Evolutionary conservation across 139 green algal genomes (phyloP), one percentile per base, ranked within the genome.

Genomic region (Chlamydomonas asymmetrica): DNA sequence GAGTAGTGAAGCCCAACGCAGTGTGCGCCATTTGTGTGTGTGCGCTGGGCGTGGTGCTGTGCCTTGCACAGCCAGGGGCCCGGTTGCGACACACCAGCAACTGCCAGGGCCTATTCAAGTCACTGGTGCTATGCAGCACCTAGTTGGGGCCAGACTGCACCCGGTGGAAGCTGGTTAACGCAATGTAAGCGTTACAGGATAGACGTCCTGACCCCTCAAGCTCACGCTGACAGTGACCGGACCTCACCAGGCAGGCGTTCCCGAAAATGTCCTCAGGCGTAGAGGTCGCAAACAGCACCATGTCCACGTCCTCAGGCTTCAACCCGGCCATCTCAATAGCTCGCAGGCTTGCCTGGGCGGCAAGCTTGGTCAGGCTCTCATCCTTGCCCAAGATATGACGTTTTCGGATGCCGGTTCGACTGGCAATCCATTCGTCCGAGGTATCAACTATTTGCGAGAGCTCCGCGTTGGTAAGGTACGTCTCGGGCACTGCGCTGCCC

Each of bases 371-470:
- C 60, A 98, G 78, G 22, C 49, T 87, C 62, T 98, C 93, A 2
- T 84, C 90, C 32, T 90, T 84, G 29, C 62, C 76, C 27, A 99
- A 70, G 0, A 99, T 87, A 72, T 95, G 91, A 22, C 95, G 82
- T 59, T 72, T 77, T 71, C 74, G 88, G 74, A 97, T 99, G 62
- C 96, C 96, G 1, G 96, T 99, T 8, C 96, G 84, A 0, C 82
- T 87, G 4, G 68, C 54, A 66, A 99, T 99, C 97, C 97, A 99
- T 61, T 98, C 97, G 70, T 99, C 97, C 73, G 88, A 96, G 0
- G 97, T 99, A 16, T 99, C 97, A 43, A 99, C 91, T 2, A 97
- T 82, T 82, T 90, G 74, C 56, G 88, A 87, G 25, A 99, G 80
- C 77, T 98, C 95, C 20, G 90, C 70, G 78, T 99, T 99, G 13